Conservation (phyloP, 306 rosid species). For the Dryas drummondii region DNA sequence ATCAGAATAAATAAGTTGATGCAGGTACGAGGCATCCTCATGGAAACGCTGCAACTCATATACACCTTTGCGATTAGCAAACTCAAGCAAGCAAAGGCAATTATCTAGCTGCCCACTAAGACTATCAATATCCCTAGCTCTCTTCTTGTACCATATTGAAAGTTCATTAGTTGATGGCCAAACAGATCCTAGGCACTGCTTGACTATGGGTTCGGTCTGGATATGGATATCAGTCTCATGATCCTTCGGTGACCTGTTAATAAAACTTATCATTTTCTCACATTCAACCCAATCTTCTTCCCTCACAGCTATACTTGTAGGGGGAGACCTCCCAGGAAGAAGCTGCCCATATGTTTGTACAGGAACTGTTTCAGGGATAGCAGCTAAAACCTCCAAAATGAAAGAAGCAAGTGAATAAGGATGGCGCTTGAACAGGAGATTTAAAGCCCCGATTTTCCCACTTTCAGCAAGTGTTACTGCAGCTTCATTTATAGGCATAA, state of each 20-base stretch:
- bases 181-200: constrained; percentile 55
- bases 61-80: constrained; percentile 73
- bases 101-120: constrained; percentile 91
- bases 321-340: constrained; percentile 91
- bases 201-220: constrained; percentile 84
- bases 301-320: constrained; percentile 72
- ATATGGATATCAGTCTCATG: constrained; percentile 53
- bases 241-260: constrained; percentile 42
- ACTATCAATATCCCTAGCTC: constrained; percentile 78
- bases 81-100: constrained; percentile 73
- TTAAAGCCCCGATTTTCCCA: constrained; percentile 93
- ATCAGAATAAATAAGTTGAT: constrained; percentile 76
- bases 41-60: constrained; percentile 66
- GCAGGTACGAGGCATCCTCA: constrained; percentile 68
- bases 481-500: constrained; percentile 73
- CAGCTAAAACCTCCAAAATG: constrained; percentile 71
- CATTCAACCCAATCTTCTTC: constrained; percentile 99
- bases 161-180: constrained; percentile 88
- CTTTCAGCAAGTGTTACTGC: constrained; percentile 77
- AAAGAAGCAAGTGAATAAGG: constrained; percentile 75
- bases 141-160: constrained; percentile 69
- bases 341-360: constrained; percentile 85
- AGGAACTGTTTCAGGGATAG: constrained; percentile 94
- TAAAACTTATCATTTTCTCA: constrained; percentile 62
- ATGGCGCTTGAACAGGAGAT: constrained; percentile 87